phyloP scores from a whole-genome alignment of 140 eudicot genomes.

The Stevia rebaudiana region DNA sequence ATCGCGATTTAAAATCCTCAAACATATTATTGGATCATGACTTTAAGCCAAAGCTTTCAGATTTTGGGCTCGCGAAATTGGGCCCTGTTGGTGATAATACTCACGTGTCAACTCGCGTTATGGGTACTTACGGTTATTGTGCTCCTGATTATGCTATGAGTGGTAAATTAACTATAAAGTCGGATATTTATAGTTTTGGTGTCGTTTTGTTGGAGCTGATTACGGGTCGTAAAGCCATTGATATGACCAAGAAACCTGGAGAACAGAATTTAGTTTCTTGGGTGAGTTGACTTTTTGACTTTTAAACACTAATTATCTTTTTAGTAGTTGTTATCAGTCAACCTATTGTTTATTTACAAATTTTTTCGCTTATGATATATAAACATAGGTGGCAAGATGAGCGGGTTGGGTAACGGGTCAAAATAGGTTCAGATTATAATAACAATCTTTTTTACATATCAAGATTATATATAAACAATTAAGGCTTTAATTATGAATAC shows the following conservation, averaged over 20 bases:
- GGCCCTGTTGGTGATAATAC: slow-evolving; percentile 94
- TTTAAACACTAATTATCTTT: background rate
- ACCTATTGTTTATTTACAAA: background rate
- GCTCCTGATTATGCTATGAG: slow-evolving; percentile 96
- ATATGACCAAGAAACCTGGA: slow-evolving; percentile 44
- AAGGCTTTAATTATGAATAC: background rate
- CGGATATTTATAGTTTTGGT: slow-evolving; percentile 92
- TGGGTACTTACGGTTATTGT: slow-evolving; percentile 97
- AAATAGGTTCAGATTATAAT: background rate
- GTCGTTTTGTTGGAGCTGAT: slow-evolving; percentile 79
- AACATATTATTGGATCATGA: slow-evolving; percentile 77
- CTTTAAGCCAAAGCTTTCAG: slow-evolving; percentile 76
- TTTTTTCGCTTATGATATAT: background rate
- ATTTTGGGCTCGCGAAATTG: slow-evolving; percentile 88
- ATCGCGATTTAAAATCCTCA: slow-evolving; percentile 88
- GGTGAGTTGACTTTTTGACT: slow-evolving; percentile 47
- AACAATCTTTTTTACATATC: background rate
- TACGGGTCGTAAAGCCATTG: slow-evolving; percentile 77
- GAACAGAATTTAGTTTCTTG: slow-evolving; percentile 76
- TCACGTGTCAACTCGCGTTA: slow-evolving; percentile 86
- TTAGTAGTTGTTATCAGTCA: background rate
- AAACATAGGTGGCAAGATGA: background rate
- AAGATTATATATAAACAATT: background rate
- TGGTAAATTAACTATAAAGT: slow-evolving; percentile 69
- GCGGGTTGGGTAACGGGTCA: slow-evolving; percentile 1